Conservation (phyloP, 148 eudicot species). For the Chenopodium album region DNA sequence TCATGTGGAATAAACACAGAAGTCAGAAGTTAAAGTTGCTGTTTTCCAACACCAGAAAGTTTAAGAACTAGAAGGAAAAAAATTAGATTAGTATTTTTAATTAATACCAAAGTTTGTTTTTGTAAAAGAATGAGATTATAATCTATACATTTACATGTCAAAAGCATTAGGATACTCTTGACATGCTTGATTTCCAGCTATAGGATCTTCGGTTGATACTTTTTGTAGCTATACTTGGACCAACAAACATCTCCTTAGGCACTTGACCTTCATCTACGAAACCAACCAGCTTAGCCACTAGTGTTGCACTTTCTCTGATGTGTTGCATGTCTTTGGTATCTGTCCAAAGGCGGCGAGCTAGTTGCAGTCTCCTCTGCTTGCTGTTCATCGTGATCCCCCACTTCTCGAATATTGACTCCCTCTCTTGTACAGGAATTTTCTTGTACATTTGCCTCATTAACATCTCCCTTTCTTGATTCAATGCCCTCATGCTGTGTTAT, state of each 20-base stretch:
- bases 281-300: slow-evolving; percentile 77
- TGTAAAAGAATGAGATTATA: background rate
- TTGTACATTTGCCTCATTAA: slow-evolving; percentile 59
- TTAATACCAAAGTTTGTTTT: background rate
- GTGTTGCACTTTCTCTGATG: slow-evolving; percentile 63
- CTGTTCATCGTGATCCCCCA: slow-evolving; percentile 76
- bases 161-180: slow-evolving; percentile 17
- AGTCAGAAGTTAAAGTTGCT: background rate
- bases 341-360: slow-evolving; percentile 58
- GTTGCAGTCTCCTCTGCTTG: slow-evolving; percentile 67
- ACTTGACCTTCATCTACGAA: slow-evolving; percentile 51
- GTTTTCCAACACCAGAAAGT: slow-evolving; percentile 1
- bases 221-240: slow-evolving; percentile 52
- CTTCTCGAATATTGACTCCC: slow-evolving; percentile 57
- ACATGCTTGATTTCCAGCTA: slow-evolving; percentile 47
- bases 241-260: slow-evolving; percentile 84
- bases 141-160: background rate
- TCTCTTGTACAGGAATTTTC: slow-evolving; percentile 56
- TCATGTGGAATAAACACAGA: background rate
- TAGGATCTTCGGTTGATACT: slow-evolving; percentile 44
- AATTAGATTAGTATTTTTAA: background rate
- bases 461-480: slow-evolving; percentile 75
- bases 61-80: background rate
- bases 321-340: slow-evolving; percentile 65
- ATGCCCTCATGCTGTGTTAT: slow-evolving; percentile 49